Conservation (phyloP, 306 rosid genomes). For the Boehmeria nivea region DNA sequence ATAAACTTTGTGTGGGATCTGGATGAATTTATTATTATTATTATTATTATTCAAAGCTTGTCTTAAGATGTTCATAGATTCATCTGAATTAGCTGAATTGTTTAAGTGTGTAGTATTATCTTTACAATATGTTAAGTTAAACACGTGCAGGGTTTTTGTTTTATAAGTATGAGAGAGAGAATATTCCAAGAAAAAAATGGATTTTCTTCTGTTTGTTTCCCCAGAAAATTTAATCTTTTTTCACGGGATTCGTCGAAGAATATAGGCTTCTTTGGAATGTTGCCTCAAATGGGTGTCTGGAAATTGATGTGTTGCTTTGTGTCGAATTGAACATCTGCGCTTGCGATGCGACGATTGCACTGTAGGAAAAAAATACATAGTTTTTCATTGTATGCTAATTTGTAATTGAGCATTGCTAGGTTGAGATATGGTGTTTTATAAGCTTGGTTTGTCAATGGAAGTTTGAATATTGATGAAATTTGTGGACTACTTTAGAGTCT, state of each 20-base stretch:
- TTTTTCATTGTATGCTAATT: no score
- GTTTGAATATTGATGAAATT: no score
- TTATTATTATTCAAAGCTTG: neutral
- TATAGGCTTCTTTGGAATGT: neutral
- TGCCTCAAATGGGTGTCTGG: no score
- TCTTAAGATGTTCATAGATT: no score
- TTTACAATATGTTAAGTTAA: neutral
- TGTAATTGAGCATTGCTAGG: no score
- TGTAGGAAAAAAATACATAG: no score
- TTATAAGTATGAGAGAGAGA: neutral
- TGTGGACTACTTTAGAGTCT: no score
- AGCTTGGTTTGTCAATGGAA: no score
- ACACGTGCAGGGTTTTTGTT: constrained; percentile 6
- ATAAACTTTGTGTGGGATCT: constrained; percentile 26
- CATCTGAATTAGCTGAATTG: neutral
- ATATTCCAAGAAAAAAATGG: neutral
- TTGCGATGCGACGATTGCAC: neutral
- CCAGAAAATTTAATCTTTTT: constrained; percentile 1
- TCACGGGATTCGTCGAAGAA: neutral
- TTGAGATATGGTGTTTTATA: no score
- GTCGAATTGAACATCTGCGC: neutral
- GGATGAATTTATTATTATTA: constrained; percentile 6
- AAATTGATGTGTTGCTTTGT: neutral
- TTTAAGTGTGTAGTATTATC: neutral
- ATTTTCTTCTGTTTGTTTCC: constrained; percentile 14